Percentiles rank a stretch among this genome's conserved stretches.
phyloP scores from a whole-genome alignment of 2,329 filamentous ascomycete species.

The Ophiostoma ulmi region DNA sequence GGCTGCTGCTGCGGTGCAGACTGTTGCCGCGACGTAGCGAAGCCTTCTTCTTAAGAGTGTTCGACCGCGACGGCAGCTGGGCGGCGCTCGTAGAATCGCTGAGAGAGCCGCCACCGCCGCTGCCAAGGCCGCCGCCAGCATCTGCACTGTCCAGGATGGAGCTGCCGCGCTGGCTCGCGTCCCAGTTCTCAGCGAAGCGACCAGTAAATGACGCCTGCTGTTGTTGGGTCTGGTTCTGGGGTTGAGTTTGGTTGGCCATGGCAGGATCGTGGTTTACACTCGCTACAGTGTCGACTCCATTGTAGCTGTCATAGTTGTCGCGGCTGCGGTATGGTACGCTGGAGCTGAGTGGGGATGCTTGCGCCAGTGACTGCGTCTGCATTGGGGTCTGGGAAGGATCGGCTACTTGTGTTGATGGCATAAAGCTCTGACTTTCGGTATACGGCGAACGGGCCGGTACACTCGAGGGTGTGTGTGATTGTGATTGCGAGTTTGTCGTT shows the following conservation, averaged over 20 bases:
- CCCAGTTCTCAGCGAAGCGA: constrained; percentile 66
- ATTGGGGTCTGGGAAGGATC: constrained; percentile 16
- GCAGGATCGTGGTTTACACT: constrained; percentile 20
- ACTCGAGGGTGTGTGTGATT: background rate
- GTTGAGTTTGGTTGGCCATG: constrained; percentile 16
- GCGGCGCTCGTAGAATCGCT: constrained; percentile 37
- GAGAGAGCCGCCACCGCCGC: constrained; percentile 30
- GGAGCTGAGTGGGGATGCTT: constrained; percentile 36
- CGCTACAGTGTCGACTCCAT: background rate
- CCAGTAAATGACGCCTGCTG: constrained; percentile 29
- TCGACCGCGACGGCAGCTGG: constrained; percentile 45
- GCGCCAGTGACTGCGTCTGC: constrained; percentile 36
- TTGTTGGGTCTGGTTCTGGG: constrained; percentile 15
- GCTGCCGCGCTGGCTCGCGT: constrained; percentile 61
- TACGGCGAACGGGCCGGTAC: constrained; percentile 24
- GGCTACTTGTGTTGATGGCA: constrained; percentile 26
- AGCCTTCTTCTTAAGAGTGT: constrained; percentile 83
- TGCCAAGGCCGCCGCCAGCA: constrained; percentile 22
- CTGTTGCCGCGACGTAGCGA: constrained; percentile 71
- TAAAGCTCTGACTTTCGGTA: constrained; percentile 24
- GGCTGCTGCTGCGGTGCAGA: constrained; percentile 72
- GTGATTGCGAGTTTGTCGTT: background rate
- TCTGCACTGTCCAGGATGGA: constrained; percentile 53
- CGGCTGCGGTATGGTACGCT: constrained; percentile 12
- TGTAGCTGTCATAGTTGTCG: constrained; percentile 19